Evolutionary conservation across 75 land plant species (phyloP).

Genomic region (Isoetes taiwanensis): DNA sequence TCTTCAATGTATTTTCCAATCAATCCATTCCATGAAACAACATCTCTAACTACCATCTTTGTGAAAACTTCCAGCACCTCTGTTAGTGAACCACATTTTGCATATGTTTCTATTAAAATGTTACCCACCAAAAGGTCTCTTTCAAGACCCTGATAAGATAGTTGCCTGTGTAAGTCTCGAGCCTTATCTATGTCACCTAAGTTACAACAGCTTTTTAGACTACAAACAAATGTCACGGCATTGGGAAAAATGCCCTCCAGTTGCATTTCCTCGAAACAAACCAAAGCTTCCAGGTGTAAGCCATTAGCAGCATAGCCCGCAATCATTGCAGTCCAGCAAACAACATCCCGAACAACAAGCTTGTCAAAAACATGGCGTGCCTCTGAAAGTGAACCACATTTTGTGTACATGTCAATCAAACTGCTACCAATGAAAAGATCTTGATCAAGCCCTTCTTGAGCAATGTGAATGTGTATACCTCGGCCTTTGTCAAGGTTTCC

Average conservation of each 20-base stretch:
- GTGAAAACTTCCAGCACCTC: conserved; percentile 15
- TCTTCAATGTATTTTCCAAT: conserved; percentile 16
- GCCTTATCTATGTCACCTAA: background rate
- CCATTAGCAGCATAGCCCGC: conserved; percentile 9
- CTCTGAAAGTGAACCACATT: background rate
- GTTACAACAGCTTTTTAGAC: background rate
- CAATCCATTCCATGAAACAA: conserved; percentile 32
- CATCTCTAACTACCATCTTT: conserved; percentile 17
- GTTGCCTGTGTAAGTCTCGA: conserved; percentile 2
- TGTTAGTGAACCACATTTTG: background rate
- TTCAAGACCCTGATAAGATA: background rate
- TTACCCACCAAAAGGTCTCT: background rate
- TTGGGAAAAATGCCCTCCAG: background rate
- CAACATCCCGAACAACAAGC: background rate
- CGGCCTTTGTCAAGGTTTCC: background rate
- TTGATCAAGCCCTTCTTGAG: background rate
- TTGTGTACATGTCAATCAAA: background rate
- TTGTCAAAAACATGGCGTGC: background rate
- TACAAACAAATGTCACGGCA: background rate
- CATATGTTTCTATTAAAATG: background rate
- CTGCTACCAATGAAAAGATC: background rate
- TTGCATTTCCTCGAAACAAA: conserved; percentile 2
- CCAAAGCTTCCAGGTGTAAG: conserved; percentile 1
- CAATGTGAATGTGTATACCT: background rate
- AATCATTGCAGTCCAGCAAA: conserved; percentile 7